These are phyloP conservation scores for Grosmannia penicillata DNA, from an alignment of 2,329 filamentous ascomycete genomes.

Conservation along the genomic window DNA sequence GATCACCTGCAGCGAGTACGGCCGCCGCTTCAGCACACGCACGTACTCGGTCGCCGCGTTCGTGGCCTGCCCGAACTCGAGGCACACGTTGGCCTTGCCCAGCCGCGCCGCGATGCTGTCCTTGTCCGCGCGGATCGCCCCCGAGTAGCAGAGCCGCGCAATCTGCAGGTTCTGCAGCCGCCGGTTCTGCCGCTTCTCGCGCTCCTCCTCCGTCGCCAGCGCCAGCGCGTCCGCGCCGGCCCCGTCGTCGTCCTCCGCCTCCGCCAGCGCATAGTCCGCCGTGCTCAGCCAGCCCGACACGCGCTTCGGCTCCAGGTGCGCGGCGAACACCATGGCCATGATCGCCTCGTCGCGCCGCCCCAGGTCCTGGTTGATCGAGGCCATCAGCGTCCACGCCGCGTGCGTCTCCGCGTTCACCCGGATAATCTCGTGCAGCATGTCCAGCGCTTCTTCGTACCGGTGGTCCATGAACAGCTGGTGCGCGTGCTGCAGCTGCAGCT, in stretches of 20 bases:
- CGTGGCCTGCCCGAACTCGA: constrained; percentile 37
- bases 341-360: constrained; percentile 42
- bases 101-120: constrained; percentile 42
- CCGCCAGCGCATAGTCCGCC: constrained; percentile 40
- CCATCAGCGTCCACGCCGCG: constrained; percentile 48
- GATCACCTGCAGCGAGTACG: constrained; percentile 38
- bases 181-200: constrained; percentile 7
- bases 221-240: constrained; percentile 13
- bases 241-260: constrained; percentile 27
- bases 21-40: constrained; percentile 34
- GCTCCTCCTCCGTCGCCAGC: constrained; percentile 22
- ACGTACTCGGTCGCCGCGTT: constrained; percentile 43
- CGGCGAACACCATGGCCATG: constrained; percentile 45
- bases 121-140: constrained; percentile 42
- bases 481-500: constrained; percentile 48
- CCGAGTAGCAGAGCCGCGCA: constrained; percentile 43
- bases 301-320: constrained; percentile 47
- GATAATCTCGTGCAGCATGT: constrained; percentile 46
- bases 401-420: constrained; percentile 54
- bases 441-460: constrained; percentile 44
- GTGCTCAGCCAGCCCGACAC: constrained; percentile 43
- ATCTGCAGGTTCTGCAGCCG: constrained; percentile 31
- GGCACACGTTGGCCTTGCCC: constrained; percentile 42
- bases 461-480: constrained; percentile 51
- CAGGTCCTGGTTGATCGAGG: constrained; percentile 45